phyloP scores from a whole-genome alignment of 306 rosid genomes.

The Leucaena leucocephala region DNA sequence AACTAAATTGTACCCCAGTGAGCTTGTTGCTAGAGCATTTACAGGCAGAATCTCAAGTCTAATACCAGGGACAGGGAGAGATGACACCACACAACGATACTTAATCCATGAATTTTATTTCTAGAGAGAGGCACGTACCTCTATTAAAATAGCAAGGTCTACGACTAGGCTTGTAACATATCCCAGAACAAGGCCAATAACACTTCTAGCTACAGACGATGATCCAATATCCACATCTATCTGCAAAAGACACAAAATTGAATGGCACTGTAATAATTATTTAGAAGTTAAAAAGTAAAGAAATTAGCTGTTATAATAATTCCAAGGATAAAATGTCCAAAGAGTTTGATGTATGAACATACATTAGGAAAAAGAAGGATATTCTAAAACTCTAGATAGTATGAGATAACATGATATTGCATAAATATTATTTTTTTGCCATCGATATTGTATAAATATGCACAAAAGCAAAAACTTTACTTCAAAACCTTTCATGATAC shows the following conservation, averaged over 20 bases:
- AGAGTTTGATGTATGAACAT: constrained; percentile 9
- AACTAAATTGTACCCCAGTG: neutral
- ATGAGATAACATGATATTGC: neutral
- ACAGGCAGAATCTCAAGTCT: neutral
- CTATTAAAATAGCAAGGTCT: constrained; percentile 90
- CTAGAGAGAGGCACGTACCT: constrained; percentile 58
- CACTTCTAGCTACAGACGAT: constrained; percentile 91
- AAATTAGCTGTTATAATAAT: neutral
- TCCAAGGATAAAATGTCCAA: constrained; percentile 13
- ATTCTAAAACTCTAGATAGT: constrained; percentile 23
- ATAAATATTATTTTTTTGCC: no score
- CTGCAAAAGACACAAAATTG: constrained; percentile 53
- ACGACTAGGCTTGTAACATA: constrained; percentile 92
- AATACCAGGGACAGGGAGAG: neutral
- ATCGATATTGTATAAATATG: neutral
- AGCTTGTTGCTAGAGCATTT: neutral
- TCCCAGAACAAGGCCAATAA: constrained; percentile 90
- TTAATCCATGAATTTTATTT: constrained; percentile 8
- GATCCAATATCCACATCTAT: constrained; percentile 98
- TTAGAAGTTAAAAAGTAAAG: constrained; percentile 5
- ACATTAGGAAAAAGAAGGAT: neutral
- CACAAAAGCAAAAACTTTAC: constrained; percentile 11
- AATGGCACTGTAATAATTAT: constrained; percentile 2
- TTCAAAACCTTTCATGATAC: neutral
- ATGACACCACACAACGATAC: constrained; percentile 18